These are phyloP conservation scores for Penicillium angulare DNA, from an alignment of 495 filamentous ascomycete genomes.

Conservation along the genomic window DNA sequence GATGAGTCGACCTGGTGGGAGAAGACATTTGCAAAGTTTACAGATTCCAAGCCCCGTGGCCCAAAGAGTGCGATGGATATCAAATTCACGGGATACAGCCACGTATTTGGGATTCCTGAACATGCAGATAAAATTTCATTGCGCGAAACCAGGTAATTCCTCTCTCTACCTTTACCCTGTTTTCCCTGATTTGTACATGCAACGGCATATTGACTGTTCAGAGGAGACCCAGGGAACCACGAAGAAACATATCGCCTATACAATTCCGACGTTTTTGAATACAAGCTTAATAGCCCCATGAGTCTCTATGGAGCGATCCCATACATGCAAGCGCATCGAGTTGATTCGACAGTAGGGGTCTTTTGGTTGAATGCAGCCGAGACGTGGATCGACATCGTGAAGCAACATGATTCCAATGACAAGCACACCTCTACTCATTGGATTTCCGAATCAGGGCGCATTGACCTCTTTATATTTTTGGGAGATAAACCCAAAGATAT, in stretches of 20 bases:
- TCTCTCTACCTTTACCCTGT: too few relatives aligned
- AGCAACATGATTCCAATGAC: conserved; percentile 69
- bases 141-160: conserved; percentile 82
- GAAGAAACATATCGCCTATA: conserved; percentile 92
- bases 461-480: conserved; percentile 93
- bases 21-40: conserved; percentile 89
- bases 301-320: conserved; percentile 96
- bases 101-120: conserved; percentile 94
- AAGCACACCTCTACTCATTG: conserved; percentile 89
- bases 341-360: conserved; percentile 91
- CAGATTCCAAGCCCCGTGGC: conserved; percentile 84
- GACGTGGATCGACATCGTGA: conserved; percentile 94
- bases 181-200: too few relatives aligned
- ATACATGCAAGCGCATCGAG: conserved; percentile 94
- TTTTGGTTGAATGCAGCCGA: conserved; percentile 98
- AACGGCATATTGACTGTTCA: conserved; percentile 28
- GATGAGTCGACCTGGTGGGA: conserved; percentile 97
- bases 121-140: conserved; percentile 86
- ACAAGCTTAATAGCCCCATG: conserved; percentile 95
- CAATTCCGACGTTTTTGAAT: conserved; percentile 98
- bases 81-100: conserved; percentile 83
- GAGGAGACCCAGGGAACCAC: conserved; percentile 80
- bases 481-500: conserved; percentile 82
- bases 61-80: conserved; percentile 93
- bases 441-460: conserved; percentile 86